Conservation (phyloP, 1,284 basidiomycete species). For the Cutaneotrichosporon spelunceum region DNA sequence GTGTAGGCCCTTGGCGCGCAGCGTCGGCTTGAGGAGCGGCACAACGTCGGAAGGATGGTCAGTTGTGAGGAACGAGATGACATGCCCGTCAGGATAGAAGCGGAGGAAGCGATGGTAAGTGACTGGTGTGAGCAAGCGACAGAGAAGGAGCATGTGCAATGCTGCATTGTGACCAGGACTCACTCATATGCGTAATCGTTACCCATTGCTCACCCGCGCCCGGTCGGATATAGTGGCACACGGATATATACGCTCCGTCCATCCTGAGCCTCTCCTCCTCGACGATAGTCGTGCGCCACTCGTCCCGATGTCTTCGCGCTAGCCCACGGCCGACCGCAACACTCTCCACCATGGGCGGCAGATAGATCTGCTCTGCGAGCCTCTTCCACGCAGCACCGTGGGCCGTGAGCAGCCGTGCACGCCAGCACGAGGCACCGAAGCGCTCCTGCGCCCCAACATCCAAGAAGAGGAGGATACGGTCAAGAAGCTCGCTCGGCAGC, state of each 20-base stretch:
- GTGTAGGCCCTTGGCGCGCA: constrained; percentile 68
- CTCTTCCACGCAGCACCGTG: constrained; percentile 64
- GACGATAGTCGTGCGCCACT: constrained; percentile 71
- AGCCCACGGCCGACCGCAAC: constrained; percentile 43
- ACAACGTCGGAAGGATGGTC: constrained; percentile 76
- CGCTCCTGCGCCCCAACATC: constrained; percentile 69
- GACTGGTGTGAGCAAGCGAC: constrained; percentile 38
- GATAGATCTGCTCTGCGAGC: constrained; percentile 61
- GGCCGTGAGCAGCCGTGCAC: constrained; percentile 66
- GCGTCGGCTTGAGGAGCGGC: constrained; percentile 67
- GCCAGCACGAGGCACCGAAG: constrained; percentile 68
- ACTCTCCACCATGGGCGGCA: constrained; percentile 57
- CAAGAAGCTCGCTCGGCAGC: constrained; percentile 72
- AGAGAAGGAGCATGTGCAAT: background rate
- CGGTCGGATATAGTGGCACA: constrained; percentile 71
- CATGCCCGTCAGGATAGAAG: constrained; percentile 81
- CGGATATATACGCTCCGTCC: constrained; percentile 84
- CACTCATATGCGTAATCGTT: constrained; percentile 55
- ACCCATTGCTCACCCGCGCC: constrained; percentile 80
- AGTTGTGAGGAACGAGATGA: constrained; percentile 79
- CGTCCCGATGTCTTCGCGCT: constrained; percentile 57
- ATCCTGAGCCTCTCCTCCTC: constrained; percentile 76
- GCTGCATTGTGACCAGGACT: no score
- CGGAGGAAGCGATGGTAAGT: constrained; percentile 61
- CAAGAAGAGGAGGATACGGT: constrained; percentile 59